Base-by-base conservation (phyloP, 83 land plant species). In the Picea engelmannii region DNA sequence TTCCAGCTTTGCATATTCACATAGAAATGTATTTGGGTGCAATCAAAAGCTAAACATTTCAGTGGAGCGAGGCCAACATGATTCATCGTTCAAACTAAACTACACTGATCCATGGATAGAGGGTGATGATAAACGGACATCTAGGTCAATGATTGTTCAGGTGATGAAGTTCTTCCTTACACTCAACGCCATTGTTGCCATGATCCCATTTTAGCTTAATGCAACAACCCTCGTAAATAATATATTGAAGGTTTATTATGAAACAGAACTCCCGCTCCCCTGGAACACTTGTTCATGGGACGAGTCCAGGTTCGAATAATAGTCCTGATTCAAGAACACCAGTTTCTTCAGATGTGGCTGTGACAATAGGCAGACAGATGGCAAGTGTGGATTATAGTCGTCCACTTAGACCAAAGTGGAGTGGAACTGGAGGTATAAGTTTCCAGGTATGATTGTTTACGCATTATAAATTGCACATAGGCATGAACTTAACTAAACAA, bases 61-160 rank as follows among this genome's bases (percentile, higher is more conserved):
- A 60, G 61, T 96, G 82, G 99, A 97, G 83, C 87, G 97, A 81
- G 98, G 99, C 6, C 99, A 97, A 88, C 83, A 94, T 70, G 99
- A 97, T 82, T 97, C 99, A 20, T 90, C 93, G 80, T 97, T 93
- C 66, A 94, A 97, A 67, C 79, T 97, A 76, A 97, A 94, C 80
- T 96, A 93, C 84, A 97, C 95, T 25, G 99, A 97, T 77, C 99
- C 99, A 5, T 97, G 99, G 99, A 92, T 97, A 87, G 96, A 96
- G 82, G 99, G 99, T 66, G 99, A 97, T 89, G 96, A 97, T 70
- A 97, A 97, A 78, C 85, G 99, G 55, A 97, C 99, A 58, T 96
- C 98, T 38, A 85, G 97, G 68, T 83, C 95, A 66, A 91, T 97
- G 24, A 94, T 86, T 85, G 70, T 97, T 80, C 99, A 97, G 97